Evolutionary conservation across 2,329 filamentous ascomycete species (phyloP), one percentile per base, ranked within the genome.

Genomic region (Penicillium hordei): DNA sequence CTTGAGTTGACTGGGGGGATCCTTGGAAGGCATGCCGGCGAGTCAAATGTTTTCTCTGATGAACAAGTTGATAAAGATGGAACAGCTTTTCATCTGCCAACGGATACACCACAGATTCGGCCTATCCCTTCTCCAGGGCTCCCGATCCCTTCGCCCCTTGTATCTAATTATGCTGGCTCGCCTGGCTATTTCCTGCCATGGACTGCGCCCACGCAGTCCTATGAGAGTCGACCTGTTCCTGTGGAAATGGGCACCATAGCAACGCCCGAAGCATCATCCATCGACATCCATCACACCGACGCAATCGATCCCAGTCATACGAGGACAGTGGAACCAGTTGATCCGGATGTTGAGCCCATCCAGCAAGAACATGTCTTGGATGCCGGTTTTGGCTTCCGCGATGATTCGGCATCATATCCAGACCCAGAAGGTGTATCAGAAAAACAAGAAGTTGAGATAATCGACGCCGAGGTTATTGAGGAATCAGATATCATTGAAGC

Each of bases 121-220:
- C 76, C 75, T 17, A 62, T 77, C 36, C 67, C 72, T 38, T 78
- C 77, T 23, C 71, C 75, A 12, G 73, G 72, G 7, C 68, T 77
- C 36, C 72, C 76, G 12, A 63, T 74, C 42, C 72, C 77, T 7
- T 78, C 76, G 25, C 75, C 77, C 15, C 61, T 78, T 25, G 59
- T 73, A 33, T 66, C 70, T 13, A 60, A 59, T 29, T 61, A 72
- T 17, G 60, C 63, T 39, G 64, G 62, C 52, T 40, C 62, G 4
- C 59, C 65, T 13, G 68, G 65, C 10, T 76, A 76, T 55, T 77
- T 77, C 57, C 63, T 68, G n/a, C 53, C 62, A 5, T 58, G 60
- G 23, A 42, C 62, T 31, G 23, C 60, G 17, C 53, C 58, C 19
- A 39, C 54, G 1, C 63, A 64, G 31, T 9, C 48, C 5, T 48